These are phyloP conservation scores for Colletotrichum sidae DNA, from an alignment of 2,329 filamentous ascomycete species.

Conservation along the genomic window DNA sequence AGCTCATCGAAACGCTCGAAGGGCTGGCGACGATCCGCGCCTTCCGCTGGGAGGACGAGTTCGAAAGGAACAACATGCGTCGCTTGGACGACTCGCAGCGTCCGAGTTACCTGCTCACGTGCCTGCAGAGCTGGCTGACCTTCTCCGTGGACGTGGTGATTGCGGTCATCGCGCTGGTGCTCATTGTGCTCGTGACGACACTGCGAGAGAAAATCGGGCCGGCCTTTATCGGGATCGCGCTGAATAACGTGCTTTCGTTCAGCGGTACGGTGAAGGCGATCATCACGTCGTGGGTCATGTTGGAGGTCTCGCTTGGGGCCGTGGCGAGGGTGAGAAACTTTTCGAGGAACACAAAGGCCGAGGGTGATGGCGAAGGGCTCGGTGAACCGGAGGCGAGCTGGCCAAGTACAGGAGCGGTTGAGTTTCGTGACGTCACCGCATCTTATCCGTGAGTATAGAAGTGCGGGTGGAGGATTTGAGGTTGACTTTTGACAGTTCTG, in stretches of 20 bases:
- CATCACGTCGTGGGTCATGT: conserved; percentile 33
- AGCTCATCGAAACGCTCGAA: conserved; percentile 56
- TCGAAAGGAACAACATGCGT: conserved; percentile 51
- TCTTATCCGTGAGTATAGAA: conserved; percentile 23
- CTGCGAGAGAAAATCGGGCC: conserved; percentile 29
- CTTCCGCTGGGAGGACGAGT: conserved; percentile 58
- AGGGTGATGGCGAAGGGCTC: neutral
- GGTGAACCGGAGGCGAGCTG: conserved; percentile 17
- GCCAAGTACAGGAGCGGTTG: conserved; percentile 7
- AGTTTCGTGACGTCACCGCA: conserved; percentile 10
- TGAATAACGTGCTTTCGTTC: conserved; percentile 28
- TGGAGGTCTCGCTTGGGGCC: conserved; percentile 33
- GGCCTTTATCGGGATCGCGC: conserved; percentile 27
- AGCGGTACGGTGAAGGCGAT: conserved; percentile 22
- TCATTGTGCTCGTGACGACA: conserved; percentile 56
- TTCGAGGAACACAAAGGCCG: conserved; percentile 10
- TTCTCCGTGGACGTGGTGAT: conserved; percentile 61
- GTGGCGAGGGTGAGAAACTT: conserved; percentile 35
- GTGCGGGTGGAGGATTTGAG: neutral
- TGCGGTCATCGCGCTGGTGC: conserved; percentile 54
- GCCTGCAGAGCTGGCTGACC: conserved; percentile 63
- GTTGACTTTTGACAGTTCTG: conserved; percentile 21
- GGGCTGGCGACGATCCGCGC: conserved; percentile 61
- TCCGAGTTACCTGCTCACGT: conserved; percentile 63
- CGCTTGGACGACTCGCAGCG: conserved; percentile 61